Conservation (phyloP, 2,329 filamentous ascomycete genomes). For the Xylariaceae sp. region DNA sequence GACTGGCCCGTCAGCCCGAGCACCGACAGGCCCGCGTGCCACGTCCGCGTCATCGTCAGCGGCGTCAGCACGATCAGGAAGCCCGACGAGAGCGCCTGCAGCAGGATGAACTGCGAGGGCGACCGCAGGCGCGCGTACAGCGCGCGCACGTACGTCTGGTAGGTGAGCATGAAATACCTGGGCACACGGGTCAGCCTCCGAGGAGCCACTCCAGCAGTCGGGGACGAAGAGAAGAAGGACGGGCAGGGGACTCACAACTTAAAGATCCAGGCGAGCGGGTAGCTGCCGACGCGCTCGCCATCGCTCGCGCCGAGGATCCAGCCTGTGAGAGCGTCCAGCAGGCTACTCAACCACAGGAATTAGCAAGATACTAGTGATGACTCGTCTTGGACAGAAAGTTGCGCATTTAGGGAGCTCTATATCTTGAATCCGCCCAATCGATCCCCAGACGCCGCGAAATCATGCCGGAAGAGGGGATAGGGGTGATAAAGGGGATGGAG, state of each 20-base stretch:
- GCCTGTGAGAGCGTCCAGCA: constrained; percentile 56
- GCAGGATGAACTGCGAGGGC: constrained; percentile 56
- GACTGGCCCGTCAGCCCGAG: constrained; percentile 51
- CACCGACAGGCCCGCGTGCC: constrained; percentile 47
- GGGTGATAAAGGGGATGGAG: too few species aligned
- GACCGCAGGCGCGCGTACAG: constrained; percentile 61
- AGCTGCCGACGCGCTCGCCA: constrained; percentile 60
- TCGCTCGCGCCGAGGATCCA: constrained; percentile 61
- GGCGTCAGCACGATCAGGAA: constrained; percentile 57
- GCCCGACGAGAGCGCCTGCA: constrained; percentile 57
- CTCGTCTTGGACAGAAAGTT: too few species aligned
- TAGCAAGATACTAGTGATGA: too few species aligned
- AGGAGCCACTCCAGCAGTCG: too few species aligned
- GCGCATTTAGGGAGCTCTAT: too few species aligned
- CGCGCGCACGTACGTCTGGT: constrained; percentile 64
- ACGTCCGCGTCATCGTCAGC: constrained; percentile 52
- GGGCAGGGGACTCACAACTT: constrained; percentile 45
- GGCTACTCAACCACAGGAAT: too few species aligned
- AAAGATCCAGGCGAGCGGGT: constrained; percentile 64
- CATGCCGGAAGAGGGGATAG: too few species aligned
- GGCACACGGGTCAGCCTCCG: too few species aligned
- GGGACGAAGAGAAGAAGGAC: too few species aligned
- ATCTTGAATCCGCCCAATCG: too few species aligned
- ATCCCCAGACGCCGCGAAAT: too few species aligned
- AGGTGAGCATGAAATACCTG: constrained; percentile 44